Percentiles rank a stretch among this genome's conserved stretches.
These are phyloP conservation scores for Chloris gayana DNA, from an alignment of 176 grass and related monocot genomes.

Conservation along the genomic window DNA sequence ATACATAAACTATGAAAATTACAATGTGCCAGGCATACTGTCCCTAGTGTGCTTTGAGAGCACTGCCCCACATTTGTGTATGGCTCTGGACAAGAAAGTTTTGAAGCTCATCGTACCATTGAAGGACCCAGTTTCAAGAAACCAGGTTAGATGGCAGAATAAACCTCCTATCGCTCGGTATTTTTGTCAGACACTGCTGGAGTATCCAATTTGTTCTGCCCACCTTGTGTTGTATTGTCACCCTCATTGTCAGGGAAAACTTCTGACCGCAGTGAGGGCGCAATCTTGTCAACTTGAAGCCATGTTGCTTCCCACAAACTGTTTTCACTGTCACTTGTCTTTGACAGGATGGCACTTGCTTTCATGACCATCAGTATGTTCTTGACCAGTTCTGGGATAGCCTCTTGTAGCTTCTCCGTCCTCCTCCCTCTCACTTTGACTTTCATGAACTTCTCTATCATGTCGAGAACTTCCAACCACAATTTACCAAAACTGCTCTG, in stretches of 20 bases:
- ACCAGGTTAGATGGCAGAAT: constrained; percentile 15
- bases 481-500: constrained; percentile 71
- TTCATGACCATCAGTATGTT: constrained; percentile 94
- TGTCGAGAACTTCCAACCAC: constrained; percentile 81
- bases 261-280: constrained; percentile 64
- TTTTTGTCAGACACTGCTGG: constrained; percentile 26
- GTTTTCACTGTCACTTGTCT: constrained; percentile 43
- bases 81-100: neutral
- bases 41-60: constrained; percentile 29
- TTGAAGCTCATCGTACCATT: neutral
- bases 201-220: constrained; percentile 38
- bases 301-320: constrained; percentile 85
- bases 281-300: constrained; percentile 76
- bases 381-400: constrained; percentile 89
- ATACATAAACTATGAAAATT: constrained; percentile 44
- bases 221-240: constrained; percentile 15
- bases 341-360: constrained; percentile 66
- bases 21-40: constrained; percentile 46
- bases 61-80: constrained; percentile 34
- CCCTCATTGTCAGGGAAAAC: constrained; percentile 60
- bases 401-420: constrained; percentile 91
- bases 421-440: constrained; percentile 84
- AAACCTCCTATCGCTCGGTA: constrained; percentile 37
- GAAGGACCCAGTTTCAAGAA: constrained; percentile 10
- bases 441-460: constrained; percentile 84